Percentiles rank a stretch among this genome's conserved stretches.
phyloP scores from a whole-genome alignment of 345 rosid species.

The Dipteronia sinensis region DNA sequence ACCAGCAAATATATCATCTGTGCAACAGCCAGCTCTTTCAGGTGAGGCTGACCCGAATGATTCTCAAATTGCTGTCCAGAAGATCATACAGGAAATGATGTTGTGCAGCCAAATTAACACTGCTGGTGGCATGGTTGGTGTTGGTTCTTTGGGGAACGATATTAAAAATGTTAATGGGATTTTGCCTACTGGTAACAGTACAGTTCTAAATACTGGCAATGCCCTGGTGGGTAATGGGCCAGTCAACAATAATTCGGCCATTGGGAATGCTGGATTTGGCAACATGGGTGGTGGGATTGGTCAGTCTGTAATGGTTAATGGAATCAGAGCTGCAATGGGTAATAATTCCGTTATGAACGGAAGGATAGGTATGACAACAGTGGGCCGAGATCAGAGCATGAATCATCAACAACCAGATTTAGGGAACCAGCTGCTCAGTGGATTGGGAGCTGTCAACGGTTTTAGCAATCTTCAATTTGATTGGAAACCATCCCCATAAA shows the following conservation, averaged over 20 bases:
- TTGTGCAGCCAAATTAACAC: constrained; percentile 64
- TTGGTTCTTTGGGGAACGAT: constrained; percentile 58
- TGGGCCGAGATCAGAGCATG: constrained; percentile 67
- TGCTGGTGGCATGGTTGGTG: constrained; percentile 54
- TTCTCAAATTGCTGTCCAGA: constrained; percentile 83
- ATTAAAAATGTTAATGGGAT: constrained; percentile 57
- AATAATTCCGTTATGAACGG: constrained; percentile 72
- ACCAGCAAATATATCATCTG: constrained; percentile 52
- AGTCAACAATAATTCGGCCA: constrained; percentile 39
- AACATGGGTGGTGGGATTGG: constrained; percentile 60
- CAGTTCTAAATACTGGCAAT: constrained; percentile 48
- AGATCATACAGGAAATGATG: constrained; percentile 78
- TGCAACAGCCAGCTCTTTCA: constrained; percentile 62
- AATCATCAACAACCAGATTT: constrained; percentile 75
- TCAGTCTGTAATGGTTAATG: constrained; percentile 59
- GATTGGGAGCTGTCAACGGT: constrained; percentile 77
- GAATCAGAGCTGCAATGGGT: constrained; percentile 64
- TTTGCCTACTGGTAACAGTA: constrained; percentile 45
- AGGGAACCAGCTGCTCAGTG: constrained; percentile 71
- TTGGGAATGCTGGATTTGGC: constrained; percentile 49
- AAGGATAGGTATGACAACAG: constrained; percentile 51
- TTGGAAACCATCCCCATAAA: constrained; percentile 74
- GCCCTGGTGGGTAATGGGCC: constrained; percentile 55
- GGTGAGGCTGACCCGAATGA: constrained; percentile 62
- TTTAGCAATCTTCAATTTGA: constrained; percentile 76